Base-by-base conservation (phyloP, 257 asterid species). In the Salvia miltiorrhiza region DNA sequence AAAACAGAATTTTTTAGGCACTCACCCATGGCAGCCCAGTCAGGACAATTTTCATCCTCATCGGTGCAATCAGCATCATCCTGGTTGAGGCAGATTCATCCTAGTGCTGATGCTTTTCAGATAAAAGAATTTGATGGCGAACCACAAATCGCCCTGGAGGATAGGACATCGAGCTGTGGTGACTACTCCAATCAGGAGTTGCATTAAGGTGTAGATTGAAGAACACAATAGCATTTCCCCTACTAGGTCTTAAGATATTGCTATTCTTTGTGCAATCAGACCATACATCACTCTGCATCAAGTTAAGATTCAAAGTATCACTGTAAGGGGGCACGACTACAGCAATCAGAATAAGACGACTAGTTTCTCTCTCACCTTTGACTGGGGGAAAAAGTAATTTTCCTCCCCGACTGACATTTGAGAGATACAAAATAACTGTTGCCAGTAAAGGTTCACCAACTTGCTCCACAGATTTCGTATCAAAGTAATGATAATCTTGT, bases 21-120 rank as follows among this genome's bases (percentile, higher is more conserved):
- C 91, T 90, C 98, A 56, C 98, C 98, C 1, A 62, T 72, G 59
- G 95, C 85, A 32, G 96, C 98, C 98, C 98, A 93, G 17, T 65
- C 73, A 50, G 88, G 69, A 80, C 98, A 93, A 47, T 80, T 86
- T 12, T 84, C 95, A 67, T 93, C 93, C 80, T 93, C 98, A 68
- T 93, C 98, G 0, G 81, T 78, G 76, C 98, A 93, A 72, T 59
- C 85, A 21, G 60, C 30, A 23, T 65, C 79, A 37, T 78, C 78
- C 2, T 78, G 65, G 60, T 17, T 54, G 3, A n/a, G 59, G 40
- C 24, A 21, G 64, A 47, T 67, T 79, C 67, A 67, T 76, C 49
- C 55, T 70, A 5, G 19, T 21, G 24, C 33, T 65, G 4, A 64
- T 23, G 33, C 81, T 45, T 44, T 75, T 80, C 58, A 81, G 74